Evolutionary conservation across 1,139 yeast genomes (phyloP).

Genomic region (Hanseniaspora sp.): DNA sequence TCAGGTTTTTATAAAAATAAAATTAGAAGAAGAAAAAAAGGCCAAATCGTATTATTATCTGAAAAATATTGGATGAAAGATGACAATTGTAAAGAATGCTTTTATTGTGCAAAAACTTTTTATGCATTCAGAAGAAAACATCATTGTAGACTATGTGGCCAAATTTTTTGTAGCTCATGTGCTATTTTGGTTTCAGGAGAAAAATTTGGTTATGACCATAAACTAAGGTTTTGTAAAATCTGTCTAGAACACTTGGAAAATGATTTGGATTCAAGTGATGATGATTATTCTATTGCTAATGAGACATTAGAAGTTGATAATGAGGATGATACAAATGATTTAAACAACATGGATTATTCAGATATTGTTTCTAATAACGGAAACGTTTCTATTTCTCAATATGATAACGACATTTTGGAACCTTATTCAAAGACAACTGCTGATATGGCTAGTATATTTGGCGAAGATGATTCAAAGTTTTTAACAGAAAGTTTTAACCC

Average conservation of each 20-base stretch:
- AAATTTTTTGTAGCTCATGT: constrained; percentile 83
- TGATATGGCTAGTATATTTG: constrained; percentile 16
- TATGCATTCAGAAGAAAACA: constrained; percentile 78
- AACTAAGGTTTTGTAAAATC: constrained; percentile 66
- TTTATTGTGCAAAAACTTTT: constrained; percentile 62
- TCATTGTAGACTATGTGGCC: constrained; percentile 93
- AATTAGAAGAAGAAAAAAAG: constrained; percentile 30
- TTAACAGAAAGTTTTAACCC: constrained; percentile 42
- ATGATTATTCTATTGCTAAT: constrained; percentile 32
- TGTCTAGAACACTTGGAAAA: constrained; percentile 55
- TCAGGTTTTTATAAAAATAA: constrained; percentile 38
- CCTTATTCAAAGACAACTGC: constrained; percentile 7
- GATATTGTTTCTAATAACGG: constrained; percentile 2
- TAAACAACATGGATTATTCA: constrained; percentile 14
- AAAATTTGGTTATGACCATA: constrained; percentile 57
- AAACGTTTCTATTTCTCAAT: constrained; percentile 10
- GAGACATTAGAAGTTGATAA: constrained; percentile 23
- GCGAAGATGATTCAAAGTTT: constrained; percentile 27
- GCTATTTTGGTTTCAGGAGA: constrained; percentile 68
- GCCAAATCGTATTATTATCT: constrained; percentile 36
- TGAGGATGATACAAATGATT: constrained; percentile 18
- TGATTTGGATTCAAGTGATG: constrained; percentile 55
- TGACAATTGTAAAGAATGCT: constrained; percentile 71
- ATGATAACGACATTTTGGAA: background rate
- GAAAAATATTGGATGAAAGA: constrained; percentile 88